Base-by-base conservation (phyloP, 257 asterid genomes). In the Phtheirospermum japonicum region DNA sequence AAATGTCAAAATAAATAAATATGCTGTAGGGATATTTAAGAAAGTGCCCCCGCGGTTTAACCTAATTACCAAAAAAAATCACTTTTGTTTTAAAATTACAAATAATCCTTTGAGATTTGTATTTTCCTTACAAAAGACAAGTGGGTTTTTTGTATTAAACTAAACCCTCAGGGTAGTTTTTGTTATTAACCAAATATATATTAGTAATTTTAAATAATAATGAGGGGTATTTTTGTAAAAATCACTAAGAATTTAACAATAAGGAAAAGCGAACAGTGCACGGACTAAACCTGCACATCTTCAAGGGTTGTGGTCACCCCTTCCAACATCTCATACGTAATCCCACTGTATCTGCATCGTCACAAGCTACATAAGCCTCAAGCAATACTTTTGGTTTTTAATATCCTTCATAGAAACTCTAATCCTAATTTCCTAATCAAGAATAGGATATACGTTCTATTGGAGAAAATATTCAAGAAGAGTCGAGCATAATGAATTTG, bases 271-370 rank as follows among this genome's bases (percentile, higher is more conserved):
- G 26, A 4, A 59, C 40, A 65, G 31, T 55, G 62, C 65, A n/a
- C 50, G 31, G 70, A 51, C 54, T 31, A 39, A 68, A 89, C 99
- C 99, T 93, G 99, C 65, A 89, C 84, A 70, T 90, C 95, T 82
- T 75, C 51, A 51, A 93, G 90, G 72, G 94, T 82, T 26, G 99
- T 89, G 16, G 85, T 87, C 65, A 93, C 96, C 3, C 73, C 83
- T 68, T 80, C 80, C 80, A 93, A 66, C 94, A 85, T 87, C 71
- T 83, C 91, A 32, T 7, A 69, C 2, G 96, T 93, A 54, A 93
- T 93, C 73, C 99, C 99, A 71, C 97, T 89, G 80, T 89, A 93
- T 83, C 99, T 93, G 88, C 64, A 76, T 71, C 59, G 62, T 63
- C 52, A 67, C 18, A 66, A 52, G 61, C 57, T 6, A 32, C 57